phyloP scores from a whole-genome alignment of 805 yeast species.

The Zygotorulaspora sp. region DNA sequence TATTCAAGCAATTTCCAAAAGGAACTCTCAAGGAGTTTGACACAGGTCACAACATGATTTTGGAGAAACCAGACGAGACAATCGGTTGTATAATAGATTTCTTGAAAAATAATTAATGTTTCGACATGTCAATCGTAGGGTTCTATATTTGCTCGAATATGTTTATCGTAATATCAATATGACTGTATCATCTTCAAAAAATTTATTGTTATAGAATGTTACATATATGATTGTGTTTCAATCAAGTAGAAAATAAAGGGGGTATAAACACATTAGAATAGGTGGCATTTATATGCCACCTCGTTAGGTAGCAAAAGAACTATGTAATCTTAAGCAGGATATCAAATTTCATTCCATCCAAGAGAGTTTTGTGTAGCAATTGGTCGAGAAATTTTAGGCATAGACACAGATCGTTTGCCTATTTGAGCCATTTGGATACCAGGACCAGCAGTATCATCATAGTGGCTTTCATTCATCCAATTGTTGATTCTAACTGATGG shows the following conservation, averaged over 20 bases:
- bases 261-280: conserved; percentile 2
- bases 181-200: too few relatives aligned
- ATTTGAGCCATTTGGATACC: conserved; percentile 12
- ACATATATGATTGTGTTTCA: conserved; percentile 6
- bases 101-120: conserved; percentile 9
- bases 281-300: too few relatives aligned
- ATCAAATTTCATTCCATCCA: conserved; percentile 52
- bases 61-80: conserved; percentile 26
- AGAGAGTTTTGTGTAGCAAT: conserved; percentile 66
- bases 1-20: conserved; percentile 26
- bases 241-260: neutral
- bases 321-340: too few relatives aligned
- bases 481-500: conserved; percentile 30
- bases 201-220: conserved; percentile 11
- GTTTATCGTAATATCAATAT: too few relatives aligned
- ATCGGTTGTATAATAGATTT: conserved; percentile 18
- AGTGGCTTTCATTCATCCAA: conserved; percentile 33
- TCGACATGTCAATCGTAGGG: too few relatives aligned
- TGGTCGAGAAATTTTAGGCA: conserved; percentile 58
- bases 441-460: conserved; percentile 17
- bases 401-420: conserved; percentile 13
- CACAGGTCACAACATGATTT: conserved; percentile 31
- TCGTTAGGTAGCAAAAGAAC: too few relatives aligned
- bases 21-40: conserved; percentile 24
- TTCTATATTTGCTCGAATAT: too few relatives aligned